Evolutionary conservation across 1,284 basidiomycete genomes (phyloP).

Genomic region (Cutaneotrichosporon sp.): DNA sequence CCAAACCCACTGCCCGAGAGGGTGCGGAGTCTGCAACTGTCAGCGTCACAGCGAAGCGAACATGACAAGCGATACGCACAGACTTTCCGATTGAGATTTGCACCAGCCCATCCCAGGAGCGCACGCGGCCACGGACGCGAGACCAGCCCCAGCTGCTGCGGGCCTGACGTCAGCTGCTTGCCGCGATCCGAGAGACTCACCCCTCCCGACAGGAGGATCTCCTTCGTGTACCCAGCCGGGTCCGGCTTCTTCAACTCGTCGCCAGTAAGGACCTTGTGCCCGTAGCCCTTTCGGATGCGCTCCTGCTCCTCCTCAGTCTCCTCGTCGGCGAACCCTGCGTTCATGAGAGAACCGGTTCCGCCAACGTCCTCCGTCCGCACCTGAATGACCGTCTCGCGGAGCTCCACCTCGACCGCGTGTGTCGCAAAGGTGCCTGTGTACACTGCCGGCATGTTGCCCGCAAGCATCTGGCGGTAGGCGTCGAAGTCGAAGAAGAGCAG

Average conservation of each 20-base stretch:
- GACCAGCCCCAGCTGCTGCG: slow-evolving; percentile 43
- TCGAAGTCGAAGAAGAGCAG: slow-evolving; percentile 60
- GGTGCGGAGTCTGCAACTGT: slow-evolving; percentile 25
- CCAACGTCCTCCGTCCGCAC: slow-evolving; percentile 48
- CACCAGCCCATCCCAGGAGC: slow-evolving; percentile 53
- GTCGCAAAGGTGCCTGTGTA: slow-evolving; percentile 53
- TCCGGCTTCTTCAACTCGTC: slow-evolving; percentile 37
- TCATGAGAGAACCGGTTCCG: slow-evolving; percentile 41
- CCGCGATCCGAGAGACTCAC: slow-evolving; percentile 23
- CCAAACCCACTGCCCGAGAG: slow-evolving; percentile 49
- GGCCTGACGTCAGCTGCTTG: slow-evolving; percentile 14
- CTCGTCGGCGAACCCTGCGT: slow-evolving; percentile 44
- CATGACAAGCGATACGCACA: slow-evolving; percentile 5
- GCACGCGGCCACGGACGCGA: slow-evolving; percentile 45
- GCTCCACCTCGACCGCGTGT: slow-evolving; percentile 45
- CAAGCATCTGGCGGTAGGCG: slow-evolving; percentile 57
- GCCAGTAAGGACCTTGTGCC: slow-evolving; percentile 36
- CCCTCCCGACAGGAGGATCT: slow-evolving; percentile 50
- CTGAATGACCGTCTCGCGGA: slow-evolving; percentile 50
- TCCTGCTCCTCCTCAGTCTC: slow-evolving; percentile 38
- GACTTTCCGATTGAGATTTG: slow-evolving; percentile 29
- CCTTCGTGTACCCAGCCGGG: slow-evolving; percentile 51
- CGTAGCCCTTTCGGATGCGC: slow-evolving; percentile 41
- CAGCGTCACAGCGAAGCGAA: neutral
- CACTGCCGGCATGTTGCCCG: slow-evolving; percentile 53